Conservation (phyloP, 345 rosid species). For the Raphanus sativus region DNA sequence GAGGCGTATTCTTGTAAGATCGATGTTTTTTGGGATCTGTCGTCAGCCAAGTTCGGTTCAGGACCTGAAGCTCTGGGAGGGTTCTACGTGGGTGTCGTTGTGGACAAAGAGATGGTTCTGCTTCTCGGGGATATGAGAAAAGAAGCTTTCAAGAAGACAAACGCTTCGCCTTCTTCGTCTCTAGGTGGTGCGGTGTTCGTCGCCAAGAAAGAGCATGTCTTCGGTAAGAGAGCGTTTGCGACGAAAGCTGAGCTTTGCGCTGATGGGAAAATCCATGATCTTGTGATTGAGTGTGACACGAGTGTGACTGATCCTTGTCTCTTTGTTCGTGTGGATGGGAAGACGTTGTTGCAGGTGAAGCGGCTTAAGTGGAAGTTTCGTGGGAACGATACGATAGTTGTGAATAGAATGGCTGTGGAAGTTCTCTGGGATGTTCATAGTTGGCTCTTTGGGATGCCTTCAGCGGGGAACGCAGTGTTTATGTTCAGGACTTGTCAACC, state of each 20-base stretch:
- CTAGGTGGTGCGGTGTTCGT: conserved; percentile 55
- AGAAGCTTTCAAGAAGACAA: conserved; percentile 75
- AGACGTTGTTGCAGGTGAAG: conserved; percentile 75
- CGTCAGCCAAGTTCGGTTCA: conserved; percentile 73
- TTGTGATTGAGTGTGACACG: conserved; percentile 77
- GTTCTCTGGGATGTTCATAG: conserved; percentile 94
- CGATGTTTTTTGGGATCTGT: conserved; percentile 73
- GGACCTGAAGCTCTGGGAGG: conserved; percentile 86
- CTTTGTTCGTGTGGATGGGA: conserved; percentile 70
- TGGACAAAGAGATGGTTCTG: conserved; percentile 58
- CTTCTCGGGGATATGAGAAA: conserved; percentile 81
- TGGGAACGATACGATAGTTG: conserved; percentile 78
- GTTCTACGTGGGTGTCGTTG: conserved; percentile 62
- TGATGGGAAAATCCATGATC: conserved; percentile 67
- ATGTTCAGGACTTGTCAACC: conserved; percentile 82
- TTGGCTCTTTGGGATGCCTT: conserved; percentile 81
- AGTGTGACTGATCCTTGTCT: conserved; percentile 72
- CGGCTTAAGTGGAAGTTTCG: conserved; percentile 92
- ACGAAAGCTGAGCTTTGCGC: conserved; percentile 72
- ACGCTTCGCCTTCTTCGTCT: conserved; percentile 37
- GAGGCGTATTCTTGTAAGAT: conserved; percentile 56
- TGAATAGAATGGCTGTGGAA: conserved; percentile 82
- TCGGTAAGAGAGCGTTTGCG: conserved; percentile 74
- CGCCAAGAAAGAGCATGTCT: conserved; percentile 74
- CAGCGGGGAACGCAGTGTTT: conserved; percentile 74